A percentile compares a stretch with the other conserved stretches of the same genome.
Evolutionary conservation across 495 filamentous ascomycete species (phyloP).

Genomic region (Xylaria longipes): DNA sequence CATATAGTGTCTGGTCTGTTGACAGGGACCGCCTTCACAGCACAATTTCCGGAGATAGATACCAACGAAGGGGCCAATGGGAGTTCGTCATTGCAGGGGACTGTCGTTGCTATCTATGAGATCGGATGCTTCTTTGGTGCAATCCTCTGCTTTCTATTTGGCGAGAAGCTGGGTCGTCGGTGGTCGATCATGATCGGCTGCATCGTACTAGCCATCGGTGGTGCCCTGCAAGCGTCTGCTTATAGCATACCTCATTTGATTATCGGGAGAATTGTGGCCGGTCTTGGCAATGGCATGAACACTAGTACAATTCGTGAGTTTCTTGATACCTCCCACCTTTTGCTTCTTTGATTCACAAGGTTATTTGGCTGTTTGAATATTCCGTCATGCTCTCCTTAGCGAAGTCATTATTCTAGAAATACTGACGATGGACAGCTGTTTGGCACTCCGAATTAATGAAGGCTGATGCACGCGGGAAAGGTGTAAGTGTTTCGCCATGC

Average conservation of each 20-base stretch:
- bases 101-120: constrained; percentile 23
- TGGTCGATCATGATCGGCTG: constrained; percentile 51
- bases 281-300: constrained; percentile 60
- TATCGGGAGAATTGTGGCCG: constrained; percentile 55
- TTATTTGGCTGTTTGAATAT: background rate
- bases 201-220: constrained; percentile 51
- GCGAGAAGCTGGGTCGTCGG: constrained; percentile 56
- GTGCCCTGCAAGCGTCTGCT: constrained; percentile 51
- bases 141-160: constrained; percentile 50
- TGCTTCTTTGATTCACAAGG: background rate
- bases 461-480: constrained; percentile 44
- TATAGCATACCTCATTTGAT: constrained; percentile 52
- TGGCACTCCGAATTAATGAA: constrained; percentile 58
- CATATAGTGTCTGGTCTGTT: constrained; percentile 11
- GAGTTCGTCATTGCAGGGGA: constrained; percentile 19
- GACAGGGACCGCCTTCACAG: constrained; percentile 14
- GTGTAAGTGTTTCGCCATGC: background rate
- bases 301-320: constrained; percentile 47
- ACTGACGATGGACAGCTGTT: constrained; percentile 36
- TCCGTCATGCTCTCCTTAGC: too few species aligned
- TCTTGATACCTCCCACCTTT: background rate
- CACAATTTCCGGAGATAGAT: constrained; percentile 14
- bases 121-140: constrained; percentile 23
- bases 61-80: background rate
- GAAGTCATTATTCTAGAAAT: background rate